Conservation (phyloP, 2,329 filamentous ascomycete species). For the Pyrenophora tritici-repentis region DNA sequence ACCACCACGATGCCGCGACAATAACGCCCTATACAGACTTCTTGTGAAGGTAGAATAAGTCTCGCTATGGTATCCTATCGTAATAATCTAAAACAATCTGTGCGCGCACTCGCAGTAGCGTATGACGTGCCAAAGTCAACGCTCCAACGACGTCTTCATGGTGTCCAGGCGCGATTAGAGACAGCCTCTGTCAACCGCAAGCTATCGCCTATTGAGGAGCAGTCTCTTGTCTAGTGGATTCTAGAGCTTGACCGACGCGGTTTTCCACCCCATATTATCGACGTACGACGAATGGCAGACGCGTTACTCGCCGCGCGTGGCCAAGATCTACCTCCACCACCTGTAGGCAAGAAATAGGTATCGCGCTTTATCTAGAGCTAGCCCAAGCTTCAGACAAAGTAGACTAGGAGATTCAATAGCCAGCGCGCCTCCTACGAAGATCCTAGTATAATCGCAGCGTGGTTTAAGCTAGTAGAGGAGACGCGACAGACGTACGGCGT, state of each 20-base stretch:
- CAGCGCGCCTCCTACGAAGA: slow-evolving; percentile 16
- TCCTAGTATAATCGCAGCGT: slow-evolving; percentile 7
- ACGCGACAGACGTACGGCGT: slow-evolving; percentile 19
- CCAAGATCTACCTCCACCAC: background rate
- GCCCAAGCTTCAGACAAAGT: no score
- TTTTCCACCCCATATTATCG: background rate
- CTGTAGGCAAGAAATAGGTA: no score
- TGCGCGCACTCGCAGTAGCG: background rate
- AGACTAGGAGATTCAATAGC: background rate
- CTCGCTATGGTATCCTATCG: background rate
- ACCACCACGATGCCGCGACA: background rate
- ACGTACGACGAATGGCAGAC: background rate
- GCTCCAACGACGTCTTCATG: background rate
- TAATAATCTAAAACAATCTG: background rate
- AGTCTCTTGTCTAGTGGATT: background rate
- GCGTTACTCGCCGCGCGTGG: background rate
- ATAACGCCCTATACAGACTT: background rate
- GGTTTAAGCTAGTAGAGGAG: no score
- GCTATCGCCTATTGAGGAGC: background rate
- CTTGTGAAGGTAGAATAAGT: background rate
- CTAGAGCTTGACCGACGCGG: background rate
- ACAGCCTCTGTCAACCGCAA: background rate
- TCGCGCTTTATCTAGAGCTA: no score
- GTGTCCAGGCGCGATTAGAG: background rate
- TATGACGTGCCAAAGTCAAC: background rate